Evolutionary conservation across 768 basidiomycete genomes (phyloP).

Genomic region (Podaxis mareebaensis): DNA sequence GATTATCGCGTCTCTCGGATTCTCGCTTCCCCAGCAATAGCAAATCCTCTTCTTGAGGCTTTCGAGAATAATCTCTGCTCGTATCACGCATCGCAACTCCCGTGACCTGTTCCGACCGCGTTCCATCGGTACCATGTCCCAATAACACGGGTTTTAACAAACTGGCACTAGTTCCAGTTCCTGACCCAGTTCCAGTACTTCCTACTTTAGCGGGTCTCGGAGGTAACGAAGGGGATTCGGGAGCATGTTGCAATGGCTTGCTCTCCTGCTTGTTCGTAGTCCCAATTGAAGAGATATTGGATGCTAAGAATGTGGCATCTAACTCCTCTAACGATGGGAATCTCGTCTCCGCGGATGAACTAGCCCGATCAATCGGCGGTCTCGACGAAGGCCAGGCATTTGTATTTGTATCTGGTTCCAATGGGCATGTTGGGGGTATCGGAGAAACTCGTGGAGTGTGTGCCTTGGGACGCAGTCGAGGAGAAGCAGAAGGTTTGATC

Average conservation of each 20-base stretch:
- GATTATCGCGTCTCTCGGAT: not conserved
- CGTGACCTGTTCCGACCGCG: conserved; percentile 59
- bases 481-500: conserved; percentile 24
- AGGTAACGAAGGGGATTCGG: conserved; percentile 3
- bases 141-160: conserved; percentile 25
- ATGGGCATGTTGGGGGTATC: conserved; percentile 36
- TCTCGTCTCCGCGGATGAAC: conserved; percentile 62
- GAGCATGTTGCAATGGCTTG: not conserved
- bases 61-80: conserved; percentile 22
- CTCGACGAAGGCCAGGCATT: conserved; percentile 29
- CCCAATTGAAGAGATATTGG: conserved; percentile 17
- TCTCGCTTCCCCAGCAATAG: not conserved
- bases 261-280: not conserved
- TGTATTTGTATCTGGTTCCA: conserved; percentile 28
- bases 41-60: conserved; percentile 5
- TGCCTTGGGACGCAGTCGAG: conserved; percentile 11
- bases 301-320: conserved; percentile 44
- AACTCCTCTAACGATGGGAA: conserved; percentile 90
- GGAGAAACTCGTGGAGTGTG: conserved; percentile 22
- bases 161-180: conserved; percentile 14
- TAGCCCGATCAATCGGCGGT: conserved; percentile 30
- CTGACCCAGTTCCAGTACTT: conserved; percentile 19
- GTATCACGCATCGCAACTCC: conserved; percentile 51
- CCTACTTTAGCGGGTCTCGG: conserved; percentile 12
- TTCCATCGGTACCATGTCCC: conserved; percentile 34